Evolutionary conservation across 805 yeast species (phyloP).

Genomic region (Brettanomyces custersianus): DNA sequence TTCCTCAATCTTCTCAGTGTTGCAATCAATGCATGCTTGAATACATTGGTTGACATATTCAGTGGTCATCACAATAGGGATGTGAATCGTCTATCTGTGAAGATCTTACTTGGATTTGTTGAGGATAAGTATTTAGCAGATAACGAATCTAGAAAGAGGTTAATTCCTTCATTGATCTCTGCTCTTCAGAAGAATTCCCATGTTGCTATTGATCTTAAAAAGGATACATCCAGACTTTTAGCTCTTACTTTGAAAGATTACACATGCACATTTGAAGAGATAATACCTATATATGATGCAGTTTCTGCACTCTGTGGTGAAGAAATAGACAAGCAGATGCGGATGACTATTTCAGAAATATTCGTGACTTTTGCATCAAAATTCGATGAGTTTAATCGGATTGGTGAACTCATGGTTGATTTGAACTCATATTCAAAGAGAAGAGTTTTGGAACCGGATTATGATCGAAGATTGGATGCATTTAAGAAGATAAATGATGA

Average conservation of each 20-base stretch:
- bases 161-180: constrained; percentile 48
- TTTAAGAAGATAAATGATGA: constrained; percentile 57
- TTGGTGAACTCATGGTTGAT: constrained; percentile 47
- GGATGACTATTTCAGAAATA: constrained; percentile 52
- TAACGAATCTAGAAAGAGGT: constrained; percentile 39
- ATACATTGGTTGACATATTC: constrained; percentile 41
- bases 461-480: constrained; percentile 61
- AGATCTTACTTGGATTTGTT: constrained; percentile 41
- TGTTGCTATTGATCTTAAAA: constrained; percentile 43
- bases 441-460: constrained; percentile 69
- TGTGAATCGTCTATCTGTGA: constrained; percentile 43
- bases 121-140: constrained; percentile 51
- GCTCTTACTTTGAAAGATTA: constrained; percentile 43
- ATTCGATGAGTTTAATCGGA: constrained; percentile 32
- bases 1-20: constrained; percentile 43
- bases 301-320: constrained; percentile 40
- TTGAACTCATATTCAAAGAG: constrained; percentile 60
- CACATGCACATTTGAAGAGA: constrained; percentile 44
- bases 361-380: constrained; percentile 50
- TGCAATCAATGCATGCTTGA: constrained; percentile 49
- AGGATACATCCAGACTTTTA: constrained; percentile 48
- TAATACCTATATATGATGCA: constrained; percentile 25
- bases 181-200: constrained; percentile 49
- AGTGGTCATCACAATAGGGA: constrained; percentile 32
- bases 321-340: constrained; percentile 50